phyloP scores from a whole-genome alignment of 169 alveolate species.

The Cryptosporidium canis region DNA sequence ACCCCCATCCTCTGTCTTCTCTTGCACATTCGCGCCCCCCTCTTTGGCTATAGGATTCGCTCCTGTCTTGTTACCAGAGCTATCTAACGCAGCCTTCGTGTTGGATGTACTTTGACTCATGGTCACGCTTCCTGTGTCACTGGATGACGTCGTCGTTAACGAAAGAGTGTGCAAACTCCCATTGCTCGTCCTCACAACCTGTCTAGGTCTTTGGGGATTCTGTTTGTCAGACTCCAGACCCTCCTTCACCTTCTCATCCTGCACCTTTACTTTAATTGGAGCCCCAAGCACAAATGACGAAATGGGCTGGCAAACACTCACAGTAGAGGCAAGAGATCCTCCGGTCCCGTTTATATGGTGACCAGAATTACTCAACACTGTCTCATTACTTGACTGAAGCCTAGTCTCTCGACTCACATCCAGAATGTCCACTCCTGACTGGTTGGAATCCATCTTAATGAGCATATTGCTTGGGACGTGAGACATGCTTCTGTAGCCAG shows the following conservation, averaged over 20 bases:
- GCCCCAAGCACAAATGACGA: constrained; percentile 1
- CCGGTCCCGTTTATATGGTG: constrained; percentile 4
- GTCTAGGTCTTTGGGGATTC: not conserved
- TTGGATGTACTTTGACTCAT: not conserved
- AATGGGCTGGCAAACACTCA: not conserved
- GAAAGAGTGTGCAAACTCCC: constrained; percentile 16
- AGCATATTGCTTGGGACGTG: constrained; percentile 48
- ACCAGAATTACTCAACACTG: not conserved
- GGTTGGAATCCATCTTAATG: not conserved
- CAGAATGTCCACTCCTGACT: not conserved
- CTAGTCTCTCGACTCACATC: constrained; percentile 26
- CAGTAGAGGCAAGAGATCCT: not conserved
- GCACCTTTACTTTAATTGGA: not conserved
- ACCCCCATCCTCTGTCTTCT: not conserved
- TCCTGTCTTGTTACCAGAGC: not conserved
- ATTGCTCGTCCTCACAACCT: not conserved
- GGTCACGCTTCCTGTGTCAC: constrained; percentile 34
- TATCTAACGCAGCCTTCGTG: not conserved
- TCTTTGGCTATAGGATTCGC: not conserved
- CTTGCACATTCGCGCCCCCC: not conserved
- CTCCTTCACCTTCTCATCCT: not conserved
- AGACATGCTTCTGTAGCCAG: constrained; percentile 46
- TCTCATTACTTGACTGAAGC: constrained; percentile 39
- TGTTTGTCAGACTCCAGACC: not conserved
- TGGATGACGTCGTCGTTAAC: constrained; percentile 42